These are phyloP conservation scores for Phytomonas francai DNA, from an alignment of 208 protist species.

Conservation along the genomic window DNA sequence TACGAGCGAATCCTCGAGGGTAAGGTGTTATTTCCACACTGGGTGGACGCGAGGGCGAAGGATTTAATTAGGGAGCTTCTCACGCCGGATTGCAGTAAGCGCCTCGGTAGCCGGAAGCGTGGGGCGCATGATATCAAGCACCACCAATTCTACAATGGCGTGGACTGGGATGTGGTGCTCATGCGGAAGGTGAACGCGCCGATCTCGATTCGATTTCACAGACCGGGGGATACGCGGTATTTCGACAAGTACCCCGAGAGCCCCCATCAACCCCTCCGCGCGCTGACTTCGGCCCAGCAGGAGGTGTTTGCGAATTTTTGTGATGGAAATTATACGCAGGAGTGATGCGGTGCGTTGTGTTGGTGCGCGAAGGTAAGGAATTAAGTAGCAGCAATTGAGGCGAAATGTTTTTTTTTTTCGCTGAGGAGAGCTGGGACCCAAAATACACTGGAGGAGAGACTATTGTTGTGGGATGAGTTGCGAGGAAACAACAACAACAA, in stretches of 20 bases:
- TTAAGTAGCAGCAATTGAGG: background rate
- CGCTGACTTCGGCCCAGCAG: constrained; percentile 71
- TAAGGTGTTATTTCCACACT: constrained; percentile 77
- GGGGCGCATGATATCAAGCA: constrained; percentile 93
- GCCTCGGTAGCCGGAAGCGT: constrained; percentile 82
- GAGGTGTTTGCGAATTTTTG: constrained; percentile 86
- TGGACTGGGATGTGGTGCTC: constrained; percentile 92
- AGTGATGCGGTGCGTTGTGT: background rate
- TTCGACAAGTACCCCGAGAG: constrained; percentile 90
- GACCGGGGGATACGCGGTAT: constrained; percentile 81
- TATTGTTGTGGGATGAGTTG: background rate
- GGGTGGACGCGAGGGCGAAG: constrained; percentile 70
- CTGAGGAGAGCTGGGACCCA: background rate
- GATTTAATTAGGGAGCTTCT: constrained; percentile 84
- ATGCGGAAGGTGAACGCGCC: constrained; percentile 72
- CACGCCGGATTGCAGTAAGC: constrained; percentile 71
- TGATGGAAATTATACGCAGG: constrained; percentile 59
- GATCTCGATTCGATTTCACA: constrained; percentile 73
- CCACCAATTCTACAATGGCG: constrained; percentile 94
- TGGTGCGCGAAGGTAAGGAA: background rate
- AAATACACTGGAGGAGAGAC: background rate
- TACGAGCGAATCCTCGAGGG: constrained; percentile 89
- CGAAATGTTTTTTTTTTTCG: background rate
- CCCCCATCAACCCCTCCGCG: constrained; percentile 57
- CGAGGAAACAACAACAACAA: background rate